phyloP scores from a whole-genome alignment of 192 early-diverging fungal genomes.

The Podila horticola region DNA sequence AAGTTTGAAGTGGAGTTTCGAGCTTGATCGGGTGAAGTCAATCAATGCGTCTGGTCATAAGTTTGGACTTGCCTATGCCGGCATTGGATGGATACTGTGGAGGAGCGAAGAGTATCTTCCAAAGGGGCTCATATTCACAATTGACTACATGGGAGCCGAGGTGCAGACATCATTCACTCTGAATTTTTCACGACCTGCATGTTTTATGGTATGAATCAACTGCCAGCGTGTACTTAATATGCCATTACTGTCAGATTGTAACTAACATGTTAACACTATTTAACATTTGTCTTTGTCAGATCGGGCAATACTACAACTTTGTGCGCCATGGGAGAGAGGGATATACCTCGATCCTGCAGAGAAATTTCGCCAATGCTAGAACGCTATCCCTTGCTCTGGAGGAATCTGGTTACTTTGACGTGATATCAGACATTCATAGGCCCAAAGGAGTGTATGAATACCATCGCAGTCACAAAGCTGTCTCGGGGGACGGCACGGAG shows the following conservation, averaged over 20 bases:
- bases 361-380: conserved; percentile 65
- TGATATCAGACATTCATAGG: conserved; percentile 72
- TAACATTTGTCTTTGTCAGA: conserved; percentile 16
- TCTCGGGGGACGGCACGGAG: conserved; percentile 6
- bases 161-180: conserved; percentile 74
- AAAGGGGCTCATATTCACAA: conserved; percentile 77
- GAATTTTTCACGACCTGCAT: conserved; percentile 80
- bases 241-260: background rate
- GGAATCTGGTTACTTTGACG: conserved; percentile 65
- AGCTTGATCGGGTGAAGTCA: conserved; percentile 73
- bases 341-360: conserved; percentile 68
- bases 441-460: conserved; percentile 58
- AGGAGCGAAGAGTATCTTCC: conserved; percentile 72
- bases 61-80: conserved; percentile 85
- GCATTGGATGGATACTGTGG: conserved; percentile 89
- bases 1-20: conserved; percentile 73
- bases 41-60: conserved; percentile 91
- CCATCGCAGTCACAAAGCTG: conserved; percentile 25
- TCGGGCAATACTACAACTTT: conserved; percentile 86
- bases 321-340: conserved; percentile 73
- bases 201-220: conserved; percentile 67
- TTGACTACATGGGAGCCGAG: conserved; percentile 78
- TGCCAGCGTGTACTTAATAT: too few relatives aligned
- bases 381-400: conserved; percentile 65
- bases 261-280: background rate